Percentiles rank a stretch among this genome's conserved stretches.
These are phyloP conservation scores for Cunninghamia lanceolata DNA, from an alignment of 75 land plant species.

Conservation along the genomic window DNA sequence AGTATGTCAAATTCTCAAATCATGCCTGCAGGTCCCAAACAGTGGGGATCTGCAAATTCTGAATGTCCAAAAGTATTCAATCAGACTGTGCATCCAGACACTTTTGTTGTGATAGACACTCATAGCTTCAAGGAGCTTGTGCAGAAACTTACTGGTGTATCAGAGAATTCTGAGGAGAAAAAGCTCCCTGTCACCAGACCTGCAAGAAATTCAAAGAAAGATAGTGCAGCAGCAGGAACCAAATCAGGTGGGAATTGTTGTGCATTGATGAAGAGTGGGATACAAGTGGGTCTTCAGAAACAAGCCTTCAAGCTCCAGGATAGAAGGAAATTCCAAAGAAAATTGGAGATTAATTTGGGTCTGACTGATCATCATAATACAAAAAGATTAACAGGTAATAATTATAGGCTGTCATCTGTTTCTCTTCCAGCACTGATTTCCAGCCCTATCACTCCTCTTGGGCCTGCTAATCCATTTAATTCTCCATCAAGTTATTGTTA, in stretches of 20 bases:
- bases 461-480: background rate
- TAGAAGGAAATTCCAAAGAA: background rate
- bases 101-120: slow-evolving; percentile 31
- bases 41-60: background rate
- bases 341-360: slow-evolving; percentile 2
- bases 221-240: background rate
- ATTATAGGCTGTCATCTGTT: background rate
- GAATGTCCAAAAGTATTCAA: background rate
- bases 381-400: background rate
- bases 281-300: background rate
- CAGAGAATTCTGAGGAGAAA: background rate
- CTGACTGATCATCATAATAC: background rate
- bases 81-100: slow-evolving; percentile 12
- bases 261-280: background rate
- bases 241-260: background rate
- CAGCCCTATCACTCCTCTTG: background rate
- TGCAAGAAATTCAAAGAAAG: slow-evolving; percentile 10
- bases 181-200: slow-evolving; percentile 23
- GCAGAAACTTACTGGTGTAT: slow-evolving; percentile 37
- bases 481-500: background rate
- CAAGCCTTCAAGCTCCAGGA: slow-evolving; percentile 6
- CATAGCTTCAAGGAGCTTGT: slow-evolving; percentile 29
- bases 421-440: background rate
- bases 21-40: background rate
- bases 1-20: background rate